Percentiles rank a stretch among this genome's conserved stretches.
Evolutionary conservation across 192 early-diverging fungal species (phyloP).

Genomic region (Coemansia sp.): DNA sequence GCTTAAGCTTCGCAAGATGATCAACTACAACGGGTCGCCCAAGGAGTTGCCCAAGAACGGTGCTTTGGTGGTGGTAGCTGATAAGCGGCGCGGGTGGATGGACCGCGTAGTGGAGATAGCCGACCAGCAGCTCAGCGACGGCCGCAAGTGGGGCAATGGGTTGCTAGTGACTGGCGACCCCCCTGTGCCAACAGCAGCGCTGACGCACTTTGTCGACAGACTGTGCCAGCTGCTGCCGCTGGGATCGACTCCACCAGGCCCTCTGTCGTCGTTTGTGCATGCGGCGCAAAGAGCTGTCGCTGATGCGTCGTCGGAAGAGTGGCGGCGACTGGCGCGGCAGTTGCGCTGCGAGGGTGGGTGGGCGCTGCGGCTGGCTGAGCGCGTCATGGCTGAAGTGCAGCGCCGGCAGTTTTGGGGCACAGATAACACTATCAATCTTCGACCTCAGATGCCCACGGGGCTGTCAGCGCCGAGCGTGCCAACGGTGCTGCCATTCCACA

Average conservation of each 20-base stretch:
- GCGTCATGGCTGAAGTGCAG: conserved; percentile 62
- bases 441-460: conserved; percentile 57
- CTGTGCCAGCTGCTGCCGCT: conserved; percentile 34
- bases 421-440: conserved; percentile 24
- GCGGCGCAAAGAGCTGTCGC: conserved; percentile 4
- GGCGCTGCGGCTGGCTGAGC: conserved; percentile 68
- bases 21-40: conserved; percentile 16
- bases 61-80: neutral
- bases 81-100: conserved; percentile 68
- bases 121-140: conserved; percentile 73
- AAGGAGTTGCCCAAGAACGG: conserved; percentile 4
- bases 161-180: conserved; percentile 42
- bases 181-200: conserved; percentile 24
- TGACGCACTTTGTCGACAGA: conserved; percentile 35
- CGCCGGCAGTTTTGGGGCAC: conserved; percentile 63
- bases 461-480: conserved; percentile 69
- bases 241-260: conserved; percentile 15
- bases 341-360: conserved; percentile 74
- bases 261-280: conserved; percentile 32
- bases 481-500: conserved; percentile 92
- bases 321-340: conserved; percentile 31
- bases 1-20: conserved; percentile 27
- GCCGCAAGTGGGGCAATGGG: conserved; percentile 61
- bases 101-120: conserved; percentile 77
- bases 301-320: conserved; percentile 16